These are phyloP conservation scores for Groenewaldozyma salmanticensis DNA, from an alignment of 805 yeast species.

Conservation along the genomic window DNA sequence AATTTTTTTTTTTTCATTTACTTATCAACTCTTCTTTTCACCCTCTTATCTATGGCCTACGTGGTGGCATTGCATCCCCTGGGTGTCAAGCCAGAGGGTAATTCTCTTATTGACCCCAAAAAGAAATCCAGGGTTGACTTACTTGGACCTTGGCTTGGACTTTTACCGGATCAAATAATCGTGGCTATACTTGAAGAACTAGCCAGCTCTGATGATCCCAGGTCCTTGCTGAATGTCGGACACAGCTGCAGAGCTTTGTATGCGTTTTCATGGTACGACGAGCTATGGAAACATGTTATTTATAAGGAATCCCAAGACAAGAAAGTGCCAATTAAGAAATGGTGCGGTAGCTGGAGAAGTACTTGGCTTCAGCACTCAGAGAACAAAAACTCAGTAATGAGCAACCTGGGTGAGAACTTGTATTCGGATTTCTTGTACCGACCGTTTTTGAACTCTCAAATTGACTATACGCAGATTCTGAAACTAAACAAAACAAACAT, in stretches of 20 bases:
- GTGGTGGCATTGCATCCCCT: constrained; percentile 43
- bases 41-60: background rate
- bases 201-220: constrained; percentile 30
- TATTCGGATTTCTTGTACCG: constrained; percentile 74
- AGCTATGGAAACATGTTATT: constrained; percentile 64
- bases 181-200: constrained; percentile 43
- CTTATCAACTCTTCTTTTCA: background rate
- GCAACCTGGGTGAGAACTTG: constrained; percentile 30
- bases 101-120: constrained; percentile 34
- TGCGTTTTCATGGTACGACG: constrained; percentile 69
- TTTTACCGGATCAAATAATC: constrained; percentile 55
- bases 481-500: constrained; percentile 31
- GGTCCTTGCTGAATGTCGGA: constrained; percentile 43
- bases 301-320: constrained; percentile 22
- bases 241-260: constrained; percentile 57
- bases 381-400: background rate
- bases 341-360: constrained; percentile 80
- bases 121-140: constrained; percentile 23
- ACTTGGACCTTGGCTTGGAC: constrained; percentile 44
- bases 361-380: constrained; percentile 33
- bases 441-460: constrained; percentile 73
- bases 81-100: constrained; percentile 70
- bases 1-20: background rate
- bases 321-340: constrained; percentile 29
- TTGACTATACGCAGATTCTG: constrained; percentile 47